Conservation (phyloP, 306 rosid genomes). For the Lablab purpureus region DNA sequence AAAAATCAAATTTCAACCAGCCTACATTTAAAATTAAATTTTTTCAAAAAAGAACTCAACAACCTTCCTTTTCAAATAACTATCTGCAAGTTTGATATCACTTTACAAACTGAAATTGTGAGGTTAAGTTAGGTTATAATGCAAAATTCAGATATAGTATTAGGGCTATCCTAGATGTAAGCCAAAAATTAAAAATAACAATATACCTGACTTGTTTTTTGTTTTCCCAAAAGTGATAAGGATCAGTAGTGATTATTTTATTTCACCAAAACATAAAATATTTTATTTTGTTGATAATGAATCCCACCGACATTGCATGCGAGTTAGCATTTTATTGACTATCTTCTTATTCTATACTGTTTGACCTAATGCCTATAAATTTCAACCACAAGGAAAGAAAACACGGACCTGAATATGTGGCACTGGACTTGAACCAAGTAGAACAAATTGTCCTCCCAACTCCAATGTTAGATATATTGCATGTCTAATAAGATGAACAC, state of each 20-base stretch:
- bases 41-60: slow-evolving; percentile 1
- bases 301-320: slow-evolving; percentile 27
- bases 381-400: slow-evolving; percentile 47
- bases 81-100: neutral
- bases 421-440: slow-evolving; percentile 96
- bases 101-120: neutral
- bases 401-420: slow-evolving; percentile 80
- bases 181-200: slow-evolving; percentile 22
- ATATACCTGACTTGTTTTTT: neutral
- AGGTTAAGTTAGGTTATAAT: neutral
- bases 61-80: slow-evolving; percentile 32
- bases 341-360: slow-evolving; percentile 20
- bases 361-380: slow-evolving; percentile 10
- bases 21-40: neutral
- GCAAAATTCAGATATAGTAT: neutral
- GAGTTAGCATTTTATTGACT: neutral
- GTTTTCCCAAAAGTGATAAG: slow-evolving; percentile 19
- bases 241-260: slow-evolving; percentile 7
- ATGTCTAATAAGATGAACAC: slow-evolving; percentile 94
- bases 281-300: slow-evolving; percentile 1
- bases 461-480: slow-evolving; percentile 87
- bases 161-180: neutral
- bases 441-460: slow-evolving; percentile 94
- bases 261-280: slow-evolving; percentile 28
- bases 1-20: slow-evolving; percentile 23